Base-by-base conservation (phyloP, 306 rosid genomes). In the Corylus avellana region DNA sequence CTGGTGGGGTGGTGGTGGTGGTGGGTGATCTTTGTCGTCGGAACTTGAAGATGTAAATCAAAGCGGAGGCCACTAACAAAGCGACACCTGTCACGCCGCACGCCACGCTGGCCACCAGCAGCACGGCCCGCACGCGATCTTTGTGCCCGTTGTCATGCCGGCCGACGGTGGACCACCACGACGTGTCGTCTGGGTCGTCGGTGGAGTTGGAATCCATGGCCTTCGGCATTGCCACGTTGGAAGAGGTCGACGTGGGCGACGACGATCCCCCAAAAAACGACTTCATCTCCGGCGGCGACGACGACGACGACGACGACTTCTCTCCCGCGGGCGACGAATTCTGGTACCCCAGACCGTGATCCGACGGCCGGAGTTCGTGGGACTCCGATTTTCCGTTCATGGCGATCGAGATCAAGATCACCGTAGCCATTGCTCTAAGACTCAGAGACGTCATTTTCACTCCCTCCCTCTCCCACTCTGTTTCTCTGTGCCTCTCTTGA, bases 51-150 rank as follows among this genome's bases (percentile, higher is more conserved):
- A 92, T 22, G 79, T 87, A 93, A 46, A 92, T 49, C 68, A 87
- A 64, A 57, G 76, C 89, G 3, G 96, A 79, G 53, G 77, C 96
- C 91, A 88, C 77, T 82, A 95, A 75, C 11, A 95, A 54, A 20
- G 73, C 37, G 92, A 87, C 98, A 84, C 98, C 99, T 82, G 93
- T 87, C 0, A 90, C 72, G 50, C 97, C 98, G 70, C 96, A 93
- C 5, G 82, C 84, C 80, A 92, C 80, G 83, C 97, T 91, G 25
- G 84, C 97, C 73, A 88, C 82, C 85, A 89, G 58, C 72, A 93
- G 49, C 73, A 73, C 91, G 0, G 56, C 70, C 80, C 78, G 77
- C 74, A 86, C 73, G 79, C 67, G 94, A 44, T 80, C 79, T 74
- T 74, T 62, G 53, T 49, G 53, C 0, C 54, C 37, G 22, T 6